A percentile compares a stretch with the other conserved stretches of the same genome.
These are phyloP conservation scores for Scenedesmus sp. DNA, from an alignment of 163 green algal genomes.

Conservation along the genomic window DNA sequence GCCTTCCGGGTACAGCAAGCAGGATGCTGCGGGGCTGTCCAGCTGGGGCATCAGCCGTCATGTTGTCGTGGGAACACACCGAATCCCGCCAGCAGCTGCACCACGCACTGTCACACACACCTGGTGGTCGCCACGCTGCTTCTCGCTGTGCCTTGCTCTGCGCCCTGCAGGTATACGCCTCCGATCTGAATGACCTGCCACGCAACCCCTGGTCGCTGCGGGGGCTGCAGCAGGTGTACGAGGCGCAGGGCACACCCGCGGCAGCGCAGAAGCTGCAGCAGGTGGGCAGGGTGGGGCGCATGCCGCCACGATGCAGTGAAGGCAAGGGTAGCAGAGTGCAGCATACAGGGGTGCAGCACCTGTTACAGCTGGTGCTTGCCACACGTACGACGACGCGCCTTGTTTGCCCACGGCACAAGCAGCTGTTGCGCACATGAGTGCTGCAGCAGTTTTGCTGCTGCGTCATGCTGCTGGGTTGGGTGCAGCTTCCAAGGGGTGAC, in stretches of 20 bases:
- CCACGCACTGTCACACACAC: neutral
- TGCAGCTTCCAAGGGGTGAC: neutral
- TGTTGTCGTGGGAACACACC: no score
- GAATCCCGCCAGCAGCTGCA: neutral
- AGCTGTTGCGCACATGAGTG: neutral
- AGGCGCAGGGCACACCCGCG: neutral
- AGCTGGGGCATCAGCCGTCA: no score
- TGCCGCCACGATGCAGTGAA: no score
- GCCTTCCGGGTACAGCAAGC: no score
- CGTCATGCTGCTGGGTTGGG: neutral
- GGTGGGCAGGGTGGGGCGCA: neutral
- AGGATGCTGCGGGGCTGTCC: no score
- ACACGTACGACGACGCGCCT: no score
- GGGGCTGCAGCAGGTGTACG: constrained; percentile 54
- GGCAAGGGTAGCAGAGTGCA: no score
- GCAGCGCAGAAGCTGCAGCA: constrained; percentile 6
- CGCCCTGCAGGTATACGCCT: neutral
- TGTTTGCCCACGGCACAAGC: no score
- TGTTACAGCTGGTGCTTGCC: no score
- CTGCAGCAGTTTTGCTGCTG: neutral
- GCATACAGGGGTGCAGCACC: no score
- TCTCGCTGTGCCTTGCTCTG: neutral
- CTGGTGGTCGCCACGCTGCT: neutral
- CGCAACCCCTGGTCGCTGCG: constrained; percentile 57
- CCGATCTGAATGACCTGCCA: constrained; percentile 58